phyloP scores from a whole-genome alignment of 768 basidiomycete genomes.

The Sarcomyxa edulis region DNA sequence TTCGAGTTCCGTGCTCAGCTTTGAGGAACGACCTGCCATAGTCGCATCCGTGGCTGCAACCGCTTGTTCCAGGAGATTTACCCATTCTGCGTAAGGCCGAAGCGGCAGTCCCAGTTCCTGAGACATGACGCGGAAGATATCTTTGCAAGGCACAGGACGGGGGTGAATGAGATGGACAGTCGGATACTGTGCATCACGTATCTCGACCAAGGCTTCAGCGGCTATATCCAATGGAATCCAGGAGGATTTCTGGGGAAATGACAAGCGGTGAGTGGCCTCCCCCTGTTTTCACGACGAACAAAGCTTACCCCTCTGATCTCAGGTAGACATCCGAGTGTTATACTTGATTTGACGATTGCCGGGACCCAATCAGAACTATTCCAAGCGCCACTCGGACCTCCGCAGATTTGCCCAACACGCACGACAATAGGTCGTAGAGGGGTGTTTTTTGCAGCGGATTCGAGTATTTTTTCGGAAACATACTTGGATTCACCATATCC shows the following conservation, averaged over 20 bases:
- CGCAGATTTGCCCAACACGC: conserved; percentile 42
- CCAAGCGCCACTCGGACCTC: conserved; percentile 39
- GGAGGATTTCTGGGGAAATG: conserved; percentile 23
- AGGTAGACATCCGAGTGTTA: conserved; percentile 22
- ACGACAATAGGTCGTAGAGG: conserved; percentile 21
- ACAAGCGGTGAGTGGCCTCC: background rate
- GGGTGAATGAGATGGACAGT: conserved; percentile 36
- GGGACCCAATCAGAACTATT: conserved; percentile 42
- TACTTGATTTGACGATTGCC: conserved; percentile 30
- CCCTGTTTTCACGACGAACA: background rate
- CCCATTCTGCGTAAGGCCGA: conserved; percentile 29
- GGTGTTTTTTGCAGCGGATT: background rate
- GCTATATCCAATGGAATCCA: conserved; percentile 40
- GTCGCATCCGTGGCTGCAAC: conserved; percentile 10
- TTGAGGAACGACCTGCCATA: too few relatives aligned
- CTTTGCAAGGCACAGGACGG: conserved; percentile 23
- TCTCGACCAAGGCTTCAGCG: conserved; percentile 25
- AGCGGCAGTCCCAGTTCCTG: conserved; percentile 20
- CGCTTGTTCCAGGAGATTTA: conserved; percentile 19
- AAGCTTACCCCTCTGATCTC: conserved; percentile 25
- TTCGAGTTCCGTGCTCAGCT: too few relatives aligned
- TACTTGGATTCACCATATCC: conserved; percentile 48
- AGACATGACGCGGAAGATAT: conserved; percentile 20
- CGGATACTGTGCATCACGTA: conserved; percentile 14
- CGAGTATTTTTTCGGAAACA: conserved; percentile 29